Evolutionary conservation across 176 grass and related monocot species (phyloP).

Genomic region (Ampelocalamus luodianensis): DNA sequence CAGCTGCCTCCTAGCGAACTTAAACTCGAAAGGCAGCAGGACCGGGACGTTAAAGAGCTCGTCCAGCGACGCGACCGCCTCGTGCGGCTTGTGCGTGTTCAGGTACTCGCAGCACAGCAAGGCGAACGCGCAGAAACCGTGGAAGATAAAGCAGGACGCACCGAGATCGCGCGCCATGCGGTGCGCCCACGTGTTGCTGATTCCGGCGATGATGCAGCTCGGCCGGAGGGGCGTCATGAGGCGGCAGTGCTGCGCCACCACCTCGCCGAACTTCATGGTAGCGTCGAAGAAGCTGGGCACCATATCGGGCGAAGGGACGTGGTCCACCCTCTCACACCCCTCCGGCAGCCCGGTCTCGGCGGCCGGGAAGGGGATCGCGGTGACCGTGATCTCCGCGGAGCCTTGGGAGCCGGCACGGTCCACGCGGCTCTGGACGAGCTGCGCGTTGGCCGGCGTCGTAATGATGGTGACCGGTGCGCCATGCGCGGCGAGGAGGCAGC

Average conservation of each 20-base stretch:
- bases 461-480: conserved; percentile 57
- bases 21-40: conserved; percentile 44
- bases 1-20: conserved; percentile 49
- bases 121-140: conserved; percentile 54
- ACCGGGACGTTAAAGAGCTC: conserved; percentile 48
- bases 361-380: conserved; percentile 45
- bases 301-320: neutral
- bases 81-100: conserved; percentile 45
- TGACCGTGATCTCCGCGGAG: conserved; percentile 24
- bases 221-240: conserved; percentile 13
- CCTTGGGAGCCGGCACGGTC: conserved; percentile 24
- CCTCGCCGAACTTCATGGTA: conserved; percentile 27
- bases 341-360: conserved; percentile 53
- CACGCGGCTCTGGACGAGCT: conserved; percentile 47
- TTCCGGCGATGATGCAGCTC: conserved; percentile 58
- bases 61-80: conserved; percentile 25
- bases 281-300: conserved; percentile 48
- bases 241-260: conserved; percentile 41
- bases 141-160: conserved; percentile 52
- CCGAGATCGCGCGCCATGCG: conserved; percentile 52
- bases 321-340: conserved; percentile 59
- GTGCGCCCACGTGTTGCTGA: conserved; percentile 57
- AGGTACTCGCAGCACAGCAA: conserved; percentile 50
- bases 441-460: conserved; percentile 50
- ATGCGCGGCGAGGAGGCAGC: conserved; percentile 55